A percentile compares a stretch with the other conserved stretches of the same genome.
These are phyloP conservation scores for Acarospora socialis DNA, from an alignment of 2,329 filamentous ascomycete species.

Conservation along the genomic window DNA sequence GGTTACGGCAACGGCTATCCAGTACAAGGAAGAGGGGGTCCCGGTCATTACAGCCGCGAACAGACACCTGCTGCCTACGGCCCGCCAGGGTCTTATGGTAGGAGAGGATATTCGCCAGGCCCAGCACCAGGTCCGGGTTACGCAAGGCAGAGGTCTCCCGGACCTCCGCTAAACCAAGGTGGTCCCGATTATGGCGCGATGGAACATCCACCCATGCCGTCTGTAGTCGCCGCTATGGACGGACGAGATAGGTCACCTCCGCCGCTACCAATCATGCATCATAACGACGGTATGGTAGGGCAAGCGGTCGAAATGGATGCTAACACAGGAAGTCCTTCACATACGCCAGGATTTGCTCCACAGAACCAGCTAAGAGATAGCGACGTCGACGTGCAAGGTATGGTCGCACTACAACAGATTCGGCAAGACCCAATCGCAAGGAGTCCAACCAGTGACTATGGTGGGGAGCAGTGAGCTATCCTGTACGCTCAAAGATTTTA, in stretches of 20 bases:
- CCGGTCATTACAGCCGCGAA: conserved; percentile 20
- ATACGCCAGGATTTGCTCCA: conserved; percentile 13
- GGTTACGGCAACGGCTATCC: conserved; percentile 35
- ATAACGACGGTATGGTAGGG: conserved; percentile 33
- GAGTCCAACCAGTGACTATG: conserved; percentile 60
- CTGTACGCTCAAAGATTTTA: conserved; percentile 7
- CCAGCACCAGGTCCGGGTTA: conserved; percentile 7
- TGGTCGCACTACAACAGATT: conserved; percentile 55
- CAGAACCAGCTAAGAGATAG: conserved; percentile 36
- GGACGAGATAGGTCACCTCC: conserved; percentile 53
- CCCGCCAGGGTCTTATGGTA: conserved; percentile 14
- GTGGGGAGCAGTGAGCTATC: conserved; percentile 55
- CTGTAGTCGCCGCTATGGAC: conserved; percentile 19
- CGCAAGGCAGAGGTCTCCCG: conserved; percentile 8
- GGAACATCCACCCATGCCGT: conserved; percentile 1
- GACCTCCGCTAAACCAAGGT: conserved; percentile 9
- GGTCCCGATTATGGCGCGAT: conserved; percentile 3
- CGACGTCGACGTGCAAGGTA: conserved; percentile 58
- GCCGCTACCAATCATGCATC: conserved; percentile 31
- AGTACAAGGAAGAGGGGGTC: conserved; percentile 27
- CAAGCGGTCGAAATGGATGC: conserved; percentile 73
- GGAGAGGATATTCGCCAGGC: conserved; percentile 9
- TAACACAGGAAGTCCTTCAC: conserved; percentile 39
- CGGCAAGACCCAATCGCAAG: conserved; percentile 24
- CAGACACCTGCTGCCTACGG: conserved; percentile 23